These are phyloP conservation scores for Xylariaceae sp. DNA, from an alignment of 2,329 filamentous ascomycete species.

Conservation along the genomic window DNA sequence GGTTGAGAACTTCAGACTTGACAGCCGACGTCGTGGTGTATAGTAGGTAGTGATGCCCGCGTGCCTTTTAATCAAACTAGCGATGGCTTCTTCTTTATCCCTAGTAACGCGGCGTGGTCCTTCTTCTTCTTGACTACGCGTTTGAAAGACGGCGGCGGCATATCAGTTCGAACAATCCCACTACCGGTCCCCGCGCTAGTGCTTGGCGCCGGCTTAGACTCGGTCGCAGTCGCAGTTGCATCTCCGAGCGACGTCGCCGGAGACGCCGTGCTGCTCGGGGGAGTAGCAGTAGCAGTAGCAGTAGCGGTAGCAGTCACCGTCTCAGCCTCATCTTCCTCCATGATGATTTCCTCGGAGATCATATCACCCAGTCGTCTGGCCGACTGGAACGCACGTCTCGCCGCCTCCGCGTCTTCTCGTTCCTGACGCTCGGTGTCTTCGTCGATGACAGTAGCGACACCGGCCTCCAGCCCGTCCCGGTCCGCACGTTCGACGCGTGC, in stretches of 20 bases:
- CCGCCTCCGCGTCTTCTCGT: conserved; percentile 76
- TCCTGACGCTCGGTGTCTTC: conserved; percentile 62
- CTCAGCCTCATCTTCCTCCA: conserved; percentile 22
- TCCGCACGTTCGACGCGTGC: conserved; percentile 75
- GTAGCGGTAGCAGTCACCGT: neutral
- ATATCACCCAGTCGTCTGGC: conserved; percentile 48
- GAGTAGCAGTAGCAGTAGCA: too few species aligned
- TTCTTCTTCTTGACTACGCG: conserved; percentile 82
- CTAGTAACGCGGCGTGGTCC: conserved; percentile 65
- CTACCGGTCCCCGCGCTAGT: conserved; percentile 20
- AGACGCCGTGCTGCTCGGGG: neutral
- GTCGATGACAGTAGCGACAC: conserved; percentile 48
- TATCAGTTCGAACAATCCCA: conserved; percentile 27
- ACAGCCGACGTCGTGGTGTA: too few species aligned
- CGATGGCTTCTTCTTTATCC: conserved; percentile 78
- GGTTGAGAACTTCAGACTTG: too few species aligned
- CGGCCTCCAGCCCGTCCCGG: conserved; percentile 59
- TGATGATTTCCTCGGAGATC: conserved; percentile 42
- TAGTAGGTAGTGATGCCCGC: too few species aligned
- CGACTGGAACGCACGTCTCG: conserved; percentile 68
- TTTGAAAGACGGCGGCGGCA: conserved; percentile 63
- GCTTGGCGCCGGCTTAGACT: conserved; percentile 18
- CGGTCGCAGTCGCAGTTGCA: neutral
- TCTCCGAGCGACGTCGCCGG: conserved; percentile 2
- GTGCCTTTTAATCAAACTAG: conserved; percentile 38